Evolutionary conservation across 1,284 basidiomycete species (phyloP), one percentile per base, ranked within the genome.

Genomic region (Sanghuangporus baumii): DNA sequence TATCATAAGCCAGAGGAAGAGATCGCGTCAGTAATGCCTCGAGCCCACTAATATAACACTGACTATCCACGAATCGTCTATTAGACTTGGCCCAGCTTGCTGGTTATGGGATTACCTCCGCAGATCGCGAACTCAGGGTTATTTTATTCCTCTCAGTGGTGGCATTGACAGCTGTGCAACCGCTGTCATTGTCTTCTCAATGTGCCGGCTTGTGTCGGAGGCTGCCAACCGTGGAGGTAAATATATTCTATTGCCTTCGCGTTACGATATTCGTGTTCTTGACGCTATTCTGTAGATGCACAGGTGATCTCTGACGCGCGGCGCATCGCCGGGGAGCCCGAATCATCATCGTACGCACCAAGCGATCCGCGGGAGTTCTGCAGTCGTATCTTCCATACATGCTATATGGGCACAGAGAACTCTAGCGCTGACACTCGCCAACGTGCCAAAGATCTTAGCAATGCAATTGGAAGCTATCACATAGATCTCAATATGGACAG

Each of bases 31-130:
- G 93, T 83, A 6, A 31, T 56, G 1, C 2, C 40, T 38, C 37
- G n/a, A 8, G n/a, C 18, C 8, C 7, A 14, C 20, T n/a, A 7
- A 20, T 31, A 51, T 51, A 36, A 34, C 34, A n/a, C 37, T 23
- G 16, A 46, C 43, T 37, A 31, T 40, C 47, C 57, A 23, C n/a
- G 40, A 23, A 43, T 65, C 66, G 47, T 69, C 20, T 34, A 31
- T 43, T 68, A 97, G 94, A 1, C 79, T 98, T 2, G 97, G 96
- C 5, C 96, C 96, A 1, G 97, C 96, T 3, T 99, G 96, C 73
- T 99, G 96, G 96, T 81, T 99, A 7, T 99, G 96, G 97, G 97
- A 99, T 74, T 99, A 99, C 71, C 83, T 99, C 46, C 84, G 96
- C 31, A 87, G 96, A 43, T 98, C 96, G 12, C 82, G 93, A 4